Evolutionary conservation across 2,329 filamentous ascomycete genomes (phyloP), one percentile per base, ranked within the genome.

Genomic region (Emmonsia crescens): DNA sequence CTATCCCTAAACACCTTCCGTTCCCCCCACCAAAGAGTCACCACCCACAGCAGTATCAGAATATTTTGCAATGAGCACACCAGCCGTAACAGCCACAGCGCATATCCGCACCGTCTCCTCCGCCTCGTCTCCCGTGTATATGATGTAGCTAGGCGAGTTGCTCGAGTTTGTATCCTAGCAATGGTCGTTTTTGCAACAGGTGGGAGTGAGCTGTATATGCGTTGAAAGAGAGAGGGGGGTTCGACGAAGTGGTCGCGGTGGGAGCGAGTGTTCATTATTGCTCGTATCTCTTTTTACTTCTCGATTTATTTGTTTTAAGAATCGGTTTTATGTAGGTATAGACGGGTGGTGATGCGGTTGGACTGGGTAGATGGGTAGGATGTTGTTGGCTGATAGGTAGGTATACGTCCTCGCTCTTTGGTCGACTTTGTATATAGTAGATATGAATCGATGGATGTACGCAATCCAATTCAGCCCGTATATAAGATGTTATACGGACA

Each of bases 1-100:
- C 83, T 85, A 65, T 83, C 83, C 60, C 82, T 80, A 73, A 95
- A 97, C 42, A 87, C 82, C 75, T 83, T 88, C 63, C 89, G 81
- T 78, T 99, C 94, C 1, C 93, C 91, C 85, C 89, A 94, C 66
- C 94, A 84, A 64, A 99, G 70, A 24, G 89, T 81, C 27, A 89
- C 73, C 48, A 91, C 69, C 93, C 94, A 99, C 54, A 92, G 63
- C 14, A 83, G 71, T 21, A 89, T 84, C 65, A 96, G 73, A 19
- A 86, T 73, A 71, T 89, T 88, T 42, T 85, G 83, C 61, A 91
- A 52, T 1, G 68, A 74, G 42, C 75, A 69, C 0, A 71, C 57
- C 5, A 59, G n/a, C 16, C 61, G 44, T 36, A 66, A n/a, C 21
- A 63, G 16, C 61, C 60, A 51, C 63, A 68, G 5, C 66, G 54